A percentile compares a stretch with the other conserved stretches of the same genome.
These are phyloP conservation scores for Sicyos baderoa DNA, from an alignment of 306 rosid genomes.

Conservation along the genomic window DNA sequence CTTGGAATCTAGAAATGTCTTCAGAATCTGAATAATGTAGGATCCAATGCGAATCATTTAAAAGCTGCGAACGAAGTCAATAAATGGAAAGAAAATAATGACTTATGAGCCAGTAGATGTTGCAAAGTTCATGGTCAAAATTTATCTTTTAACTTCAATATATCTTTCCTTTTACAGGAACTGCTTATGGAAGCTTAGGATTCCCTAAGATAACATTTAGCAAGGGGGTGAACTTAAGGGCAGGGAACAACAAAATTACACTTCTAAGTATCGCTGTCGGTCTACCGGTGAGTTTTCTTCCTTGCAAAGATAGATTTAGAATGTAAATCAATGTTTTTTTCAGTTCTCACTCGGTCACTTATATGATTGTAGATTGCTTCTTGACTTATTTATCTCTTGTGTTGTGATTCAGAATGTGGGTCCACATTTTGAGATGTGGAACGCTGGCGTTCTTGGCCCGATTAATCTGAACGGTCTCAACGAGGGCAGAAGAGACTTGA, in stretches of 20 bases:
- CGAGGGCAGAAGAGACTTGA: slow-evolving; percentile 87
- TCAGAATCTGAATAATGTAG: neutral
- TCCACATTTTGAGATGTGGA: slow-evolving; percentile 96
- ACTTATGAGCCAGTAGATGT: neutral
- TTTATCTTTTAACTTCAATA: neutral
- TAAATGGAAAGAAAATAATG: neutral
- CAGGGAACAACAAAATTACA: slow-evolving; percentile 75
- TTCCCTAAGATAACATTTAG: slow-evolving; percentile 73
- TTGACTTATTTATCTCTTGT: neutral
- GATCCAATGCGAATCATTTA: neutral
- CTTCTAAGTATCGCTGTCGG: slow-evolving; percentile 94
- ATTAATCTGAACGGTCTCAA: slow-evolving; percentile 69
- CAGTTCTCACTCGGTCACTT: neutral
- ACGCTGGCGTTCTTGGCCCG: slow-evolving; percentile 92
- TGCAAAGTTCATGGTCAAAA: neutral
- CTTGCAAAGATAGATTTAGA: neutral
- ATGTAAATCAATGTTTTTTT: neutral
- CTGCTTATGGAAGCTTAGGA: slow-evolving; percentile 78
- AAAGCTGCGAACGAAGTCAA: neutral
- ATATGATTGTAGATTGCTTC: neutral
- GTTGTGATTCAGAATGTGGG: slow-evolving; percentile 67
- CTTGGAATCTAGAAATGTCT: neutral
- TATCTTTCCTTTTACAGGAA: slow-evolving; percentile 19
- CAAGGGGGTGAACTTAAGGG: slow-evolving; percentile 60
- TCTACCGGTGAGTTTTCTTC: slow-evolving; percentile 67